Conservation (phyloP, 2,329 filamentous ascomycete genomes). For the Calonectria hawksworthii region DNA sequence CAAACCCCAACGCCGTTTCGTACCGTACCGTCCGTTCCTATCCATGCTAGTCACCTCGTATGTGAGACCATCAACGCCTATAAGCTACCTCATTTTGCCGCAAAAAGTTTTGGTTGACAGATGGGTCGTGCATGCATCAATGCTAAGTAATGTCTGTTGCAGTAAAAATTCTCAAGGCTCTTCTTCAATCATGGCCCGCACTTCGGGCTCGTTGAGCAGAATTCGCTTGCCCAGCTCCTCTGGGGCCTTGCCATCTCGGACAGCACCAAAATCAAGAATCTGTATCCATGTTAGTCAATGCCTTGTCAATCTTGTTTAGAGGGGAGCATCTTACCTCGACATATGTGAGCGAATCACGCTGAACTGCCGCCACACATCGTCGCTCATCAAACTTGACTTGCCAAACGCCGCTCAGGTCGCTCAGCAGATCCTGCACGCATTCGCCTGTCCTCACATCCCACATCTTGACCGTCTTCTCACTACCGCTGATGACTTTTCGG, state of each 20-base stretch:
- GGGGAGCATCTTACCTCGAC: constrained; percentile 82
- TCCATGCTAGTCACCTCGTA: constrained; percentile 43
- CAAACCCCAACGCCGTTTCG: constrained; percentile 40
- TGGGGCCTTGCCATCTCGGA: constrained; percentile 85
- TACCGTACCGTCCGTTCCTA: constrained; percentile 27
- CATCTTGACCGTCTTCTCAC: constrained; percentile 97
- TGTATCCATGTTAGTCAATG: constrained; percentile 53
- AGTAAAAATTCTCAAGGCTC: constrained; percentile 47
- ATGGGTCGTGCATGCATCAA: constrained; percentile 32
- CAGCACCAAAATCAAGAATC: constrained; percentile 98
- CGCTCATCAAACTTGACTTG: constrained; percentile 98
- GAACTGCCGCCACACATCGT: constrained; percentile 95
- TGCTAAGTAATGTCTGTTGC: constrained; percentile 32
- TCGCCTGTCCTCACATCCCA: constrained; percentile 96
- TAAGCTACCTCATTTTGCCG: constrained; percentile 36
- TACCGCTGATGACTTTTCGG: constrained; percentile 96
- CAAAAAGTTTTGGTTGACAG: constrained; percentile 22
- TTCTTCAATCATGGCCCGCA: constrained; percentile 64
- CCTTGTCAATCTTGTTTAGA: neutral
- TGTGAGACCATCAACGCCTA: constrained; percentile 42
- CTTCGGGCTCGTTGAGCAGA: constrained; percentile 71
- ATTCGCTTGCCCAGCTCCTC: constrained; percentile 86
- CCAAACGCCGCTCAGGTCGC: constrained; percentile 97
- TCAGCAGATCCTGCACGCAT: constrained; percentile 92
- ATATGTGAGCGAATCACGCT: constrained; percentile 92